phyloP scores from a whole-genome alignment of 441 rosid genomes.

The Euphorbia celastroides region DNA sequence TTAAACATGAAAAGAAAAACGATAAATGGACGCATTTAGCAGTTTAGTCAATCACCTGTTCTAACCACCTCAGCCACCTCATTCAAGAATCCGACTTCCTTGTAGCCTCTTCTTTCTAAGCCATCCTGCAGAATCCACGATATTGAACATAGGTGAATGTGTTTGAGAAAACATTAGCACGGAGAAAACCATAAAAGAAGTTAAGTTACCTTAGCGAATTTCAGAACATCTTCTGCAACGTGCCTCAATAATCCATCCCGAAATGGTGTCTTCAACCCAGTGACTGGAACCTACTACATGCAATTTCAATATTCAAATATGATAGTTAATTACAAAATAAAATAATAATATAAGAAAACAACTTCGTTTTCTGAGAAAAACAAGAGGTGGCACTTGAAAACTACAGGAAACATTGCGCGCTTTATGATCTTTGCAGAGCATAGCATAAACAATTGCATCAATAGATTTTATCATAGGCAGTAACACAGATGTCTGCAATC shows the following conservation, averaged over 20 bases:
- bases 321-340: constrained; percentile 7
- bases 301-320: constrained; percentile 14
- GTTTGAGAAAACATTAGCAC: neutral
- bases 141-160: neutral
- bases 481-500: neutral
- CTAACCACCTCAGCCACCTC: constrained; percentile 78
- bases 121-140: constrained; percentile 61
- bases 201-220: constrained; percentile 69
- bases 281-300: constrained; percentile 60
- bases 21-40: neutral
- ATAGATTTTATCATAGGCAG: neutral
- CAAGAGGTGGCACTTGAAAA: neutral
- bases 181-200: neutral
- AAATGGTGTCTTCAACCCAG: constrained; percentile 86
- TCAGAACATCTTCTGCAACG: constrained; percentile 82
- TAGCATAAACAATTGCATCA: neutral
- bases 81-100: constrained; percentile 89
- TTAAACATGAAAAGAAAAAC: constrained; percentile 1
- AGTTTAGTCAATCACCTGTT: constrained; percentile 58
- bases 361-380: constrained; percentile 4
- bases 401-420: neutral
- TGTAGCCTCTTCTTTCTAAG: constrained; percentile 88
- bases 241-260: constrained; percentile 75
- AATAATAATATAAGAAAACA: constrained; percentile 5
- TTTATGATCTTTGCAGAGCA: neutral